Percentiles rank a stretch among this genome's conserved stretches.
Conservation (phyloP, 2,329 filamentous ascomycete genomes). For the Calonectria pauciramosa region DNA sequence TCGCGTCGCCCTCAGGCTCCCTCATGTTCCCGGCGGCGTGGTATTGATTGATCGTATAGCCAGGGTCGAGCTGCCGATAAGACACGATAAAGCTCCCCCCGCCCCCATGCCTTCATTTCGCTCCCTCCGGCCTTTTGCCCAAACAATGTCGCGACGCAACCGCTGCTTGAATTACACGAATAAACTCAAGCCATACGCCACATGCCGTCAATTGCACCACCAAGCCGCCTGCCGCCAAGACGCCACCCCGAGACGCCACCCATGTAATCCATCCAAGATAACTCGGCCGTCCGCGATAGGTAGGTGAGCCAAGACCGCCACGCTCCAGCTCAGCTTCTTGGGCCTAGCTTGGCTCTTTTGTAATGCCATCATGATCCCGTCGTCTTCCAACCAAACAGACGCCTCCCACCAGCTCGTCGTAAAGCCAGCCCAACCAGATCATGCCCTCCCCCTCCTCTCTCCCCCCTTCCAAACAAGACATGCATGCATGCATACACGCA, state of each 20-base stretch:
- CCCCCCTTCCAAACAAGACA: not conserved
- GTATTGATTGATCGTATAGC: not conserved
- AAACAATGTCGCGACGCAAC: not conserved
- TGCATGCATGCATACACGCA: not conserved
- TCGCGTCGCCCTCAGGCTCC: not conserved
- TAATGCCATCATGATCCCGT: not conserved
- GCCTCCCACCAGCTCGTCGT: not conserved
- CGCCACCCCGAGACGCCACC: conserved; percentile 7
- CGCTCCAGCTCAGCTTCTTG: not conserved
- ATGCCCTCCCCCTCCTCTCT: not conserved
- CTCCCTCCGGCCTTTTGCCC: not conserved
- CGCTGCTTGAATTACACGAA: not conserved
- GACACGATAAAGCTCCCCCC: not conserved
- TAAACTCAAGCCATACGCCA: not conserved
- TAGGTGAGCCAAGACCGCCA: not conserved
- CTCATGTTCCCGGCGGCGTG: not conserved
- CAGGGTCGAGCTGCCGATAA: not conserved
- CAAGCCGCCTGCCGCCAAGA: not conserved
- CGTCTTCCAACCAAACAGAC: not conserved
- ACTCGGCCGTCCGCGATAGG: conserved; percentile 3
- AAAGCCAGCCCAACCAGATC: not conserved
- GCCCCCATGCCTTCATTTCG: not conserved
- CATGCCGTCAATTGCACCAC: not conserved
- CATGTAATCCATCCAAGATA: conserved; percentile 8
- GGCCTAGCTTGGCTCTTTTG: not conserved